Evolutionary conservation across 164 flowering plant species (phyloP).

Genomic region (Vitis vinifera): ASM3070453v1 NC_081819.1:20413001-20413500

Average conservation of each 20-base stretch:
- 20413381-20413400: constrained; percentile 5
- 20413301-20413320: constrained; percentile 28
- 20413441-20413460: background rate
- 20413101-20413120: too few relatives aligned
- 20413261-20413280: background rate
- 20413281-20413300: background rate
- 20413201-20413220: background rate
- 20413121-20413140: too few relatives aligned
- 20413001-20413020: too few relatives aligned
- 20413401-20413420: constrained; percentile 18
- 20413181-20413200: background rate
- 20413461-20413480: background rate
- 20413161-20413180: too few relatives aligned
- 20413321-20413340: constrained; percentile 45
- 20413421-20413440: constrained; percentile 10
- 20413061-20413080: too few relatives aligned
- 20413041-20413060: too few relatives aligned
- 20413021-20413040: too few relatives aligned
- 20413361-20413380: background rate
- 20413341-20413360: constrained; percentile 21
- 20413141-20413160: too few relatives aligned
- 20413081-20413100: too few relatives aligned
- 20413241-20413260: too few relatives aligned
- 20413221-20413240: background rate
- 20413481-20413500: too few relatives aligned